Base-by-base conservation (phyloP, 495 filamentous ascomycete species). In the Penicillium silybi region DNA sequence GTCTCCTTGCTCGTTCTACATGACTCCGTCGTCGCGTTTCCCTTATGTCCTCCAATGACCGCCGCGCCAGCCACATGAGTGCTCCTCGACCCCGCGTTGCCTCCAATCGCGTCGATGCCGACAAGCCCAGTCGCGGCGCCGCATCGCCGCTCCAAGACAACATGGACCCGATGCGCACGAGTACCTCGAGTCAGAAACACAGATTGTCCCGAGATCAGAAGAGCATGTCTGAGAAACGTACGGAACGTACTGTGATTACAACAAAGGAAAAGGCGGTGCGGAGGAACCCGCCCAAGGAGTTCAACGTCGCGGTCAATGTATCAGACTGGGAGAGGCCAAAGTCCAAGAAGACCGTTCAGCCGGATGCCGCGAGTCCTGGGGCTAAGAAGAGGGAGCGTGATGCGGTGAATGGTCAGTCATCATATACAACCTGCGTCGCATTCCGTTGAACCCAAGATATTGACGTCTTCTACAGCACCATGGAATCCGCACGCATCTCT, bases 401-500 rank as follows among this genome's bases (percentile, higher is more conserved):
- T n/a, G 47, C 45, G 11, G 44, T 44, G 40, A 63, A 72, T 35
- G 48, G 78, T 78, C 10, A 64, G 68, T 65, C 35, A 35, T 42
- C 32, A 22, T 7, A 50, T 49, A 13, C 22, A n/a, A 35, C 35
- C 38, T 20, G 42, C 38, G 32, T 42, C 18, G 41, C 40, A 48
- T 26, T n/a, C 22, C 11, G 41, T 25, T n/a, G 39, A 29, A 29
- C 20, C 22, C 41, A 54, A 48, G 45, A 59, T 69, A 51, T 48
- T 43, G 4, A 29, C 23, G 11, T 38, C 42, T 40, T 48, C 27
- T 41, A 49, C 56, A 85, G 82, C 64, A 41, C 71, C 82, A 63
- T 98, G 93, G 93, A 84, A 83, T 52, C 93, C 93, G 1, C 84
- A 90, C 59, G 95, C 83, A 15, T 85, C 81, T 2, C 73, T 98